phyloP scores from a whole-genome alignment of 495 filamentous ascomycete species.

The Xylaria scruposa region DNA sequence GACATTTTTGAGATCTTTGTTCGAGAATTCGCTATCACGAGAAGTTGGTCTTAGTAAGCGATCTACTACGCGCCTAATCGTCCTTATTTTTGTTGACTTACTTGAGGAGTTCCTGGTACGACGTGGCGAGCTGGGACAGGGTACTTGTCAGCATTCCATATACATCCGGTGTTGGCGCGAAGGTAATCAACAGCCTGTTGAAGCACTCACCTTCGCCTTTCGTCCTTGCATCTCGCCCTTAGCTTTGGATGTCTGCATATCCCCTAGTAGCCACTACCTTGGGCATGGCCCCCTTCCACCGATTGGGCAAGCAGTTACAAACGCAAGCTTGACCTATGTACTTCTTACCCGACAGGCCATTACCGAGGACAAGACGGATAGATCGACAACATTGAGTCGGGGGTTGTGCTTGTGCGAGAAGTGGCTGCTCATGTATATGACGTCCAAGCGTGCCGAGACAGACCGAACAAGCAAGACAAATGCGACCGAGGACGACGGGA shows the following conservation, averaged over 20 bases:
- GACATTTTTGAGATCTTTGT: constrained; percentile 85
- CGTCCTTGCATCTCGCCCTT: constrained; percentile 91
- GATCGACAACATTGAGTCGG: constrained; percentile 12
- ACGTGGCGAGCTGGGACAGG: constrained; percentile 80
- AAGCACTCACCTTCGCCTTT: constrained; percentile 80
- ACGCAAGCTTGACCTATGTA: background rate
- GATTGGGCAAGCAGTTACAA: background rate
- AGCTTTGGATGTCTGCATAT: constrained; percentile 68
- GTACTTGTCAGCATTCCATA: constrained; percentile 34
- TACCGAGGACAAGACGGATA: background rate
- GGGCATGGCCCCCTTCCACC: constrained; percentile 24
- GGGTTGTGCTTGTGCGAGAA: background rate
- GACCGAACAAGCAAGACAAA: background rate
- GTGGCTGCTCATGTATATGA: constrained; percentile 5
- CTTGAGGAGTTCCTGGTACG: constrained; percentile 95
- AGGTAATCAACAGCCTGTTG: background rate
- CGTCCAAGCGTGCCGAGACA: constrained; percentile 4
- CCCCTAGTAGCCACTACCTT: constrained; percentile 26
- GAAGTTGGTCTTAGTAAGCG: constrained; percentile 32
- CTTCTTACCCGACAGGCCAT: background rate
- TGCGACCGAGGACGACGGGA: background rate
- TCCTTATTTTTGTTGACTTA: constrained; percentile 55
- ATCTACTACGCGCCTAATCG: constrained; percentile 18
- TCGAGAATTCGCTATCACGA: constrained; percentile 83
- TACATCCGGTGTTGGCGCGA: background rate